These are phyloP conservation scores for Alnus rubra DNA, from an alignment of 306 rosid genomes.

Conservation along the genomic window DNA sequence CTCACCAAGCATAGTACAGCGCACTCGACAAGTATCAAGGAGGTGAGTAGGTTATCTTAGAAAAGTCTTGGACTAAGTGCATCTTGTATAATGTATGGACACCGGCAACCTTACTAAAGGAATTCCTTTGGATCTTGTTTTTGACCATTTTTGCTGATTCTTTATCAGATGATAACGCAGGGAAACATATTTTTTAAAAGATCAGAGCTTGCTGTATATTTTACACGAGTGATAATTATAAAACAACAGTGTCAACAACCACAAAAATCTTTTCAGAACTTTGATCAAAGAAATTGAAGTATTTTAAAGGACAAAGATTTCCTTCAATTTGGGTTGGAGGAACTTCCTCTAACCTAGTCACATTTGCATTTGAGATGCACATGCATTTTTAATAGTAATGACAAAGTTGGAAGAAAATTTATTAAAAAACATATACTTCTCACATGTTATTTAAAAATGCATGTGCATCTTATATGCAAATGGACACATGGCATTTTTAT, in stretches of 20 bases:
- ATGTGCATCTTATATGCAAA: too few species aligned
- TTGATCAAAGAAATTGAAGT: not conserved
- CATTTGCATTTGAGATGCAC: too few species aligned
- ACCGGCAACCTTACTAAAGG: not conserved
- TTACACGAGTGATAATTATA: not conserved
- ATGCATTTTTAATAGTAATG: too few species aligned
- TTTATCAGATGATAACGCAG: constrained; percentile 5
- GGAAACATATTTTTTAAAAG: not conserved
- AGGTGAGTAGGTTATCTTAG: constrained; percentile 50
- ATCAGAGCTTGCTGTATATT: not conserved
- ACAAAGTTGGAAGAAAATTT: too few species aligned
- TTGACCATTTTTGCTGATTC: constrained; percentile 4
- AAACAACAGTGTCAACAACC: not conserved
- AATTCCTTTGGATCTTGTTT: constrained; percentile 14
- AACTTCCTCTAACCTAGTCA: too few species aligned
- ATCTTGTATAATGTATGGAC: not conserved
- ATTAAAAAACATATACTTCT: too few species aligned
- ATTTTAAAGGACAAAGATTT: not conserved
- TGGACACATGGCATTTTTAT: too few species aligned
- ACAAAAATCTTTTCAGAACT: not conserved
- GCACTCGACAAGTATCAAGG: constrained; percentile 56
- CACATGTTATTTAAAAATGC: too few species aligned
- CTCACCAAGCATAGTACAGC: constrained; percentile 59
- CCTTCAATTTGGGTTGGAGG: too few species aligned
- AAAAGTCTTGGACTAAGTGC: constrained; percentile 1